Base-by-base conservation (phyloP, 2,329 filamentous ascomycete species). In the Fusarium sp. region DNA sequence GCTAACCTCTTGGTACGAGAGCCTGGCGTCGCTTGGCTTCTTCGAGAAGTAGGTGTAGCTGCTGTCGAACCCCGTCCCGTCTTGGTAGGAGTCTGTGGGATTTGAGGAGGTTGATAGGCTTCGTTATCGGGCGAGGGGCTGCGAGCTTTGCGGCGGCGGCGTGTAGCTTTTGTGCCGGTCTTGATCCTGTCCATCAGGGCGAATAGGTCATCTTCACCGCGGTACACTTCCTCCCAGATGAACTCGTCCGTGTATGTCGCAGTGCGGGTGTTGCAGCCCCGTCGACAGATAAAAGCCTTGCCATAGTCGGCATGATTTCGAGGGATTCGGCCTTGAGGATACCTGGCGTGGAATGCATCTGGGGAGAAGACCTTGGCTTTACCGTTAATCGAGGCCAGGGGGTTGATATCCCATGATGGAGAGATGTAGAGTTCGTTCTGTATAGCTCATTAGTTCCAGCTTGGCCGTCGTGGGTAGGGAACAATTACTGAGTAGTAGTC, bases 221-320 rank as follows among this genome's bases (percentile, higher is more conserved):
- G 81, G 69, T 92, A 96, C 2, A 96, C 78, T 39, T 97, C 87
- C 72, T 97, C 93, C 95, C 95, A 99, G 2, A 85, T 75, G 66
- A 99, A 97, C 69, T 97, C 93, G 12, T 95, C 88, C 0, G 94
- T 97, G 74, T 98, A 99, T 22, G 88, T 93, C 19, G 92, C 90
- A 24, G 93, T 96, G 56, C 93, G 83, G 11, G 91, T 91, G 73
- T 96, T 96, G 72, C 93, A 96, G 22, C 92, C 95, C 74, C 94
- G 84, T 47, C 93, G 88, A 72, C 95, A 98, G 44, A 98, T 79
- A 71, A 98, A 98, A 15, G 91, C 88, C 77, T 96, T 97, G 64
- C 91, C 92, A 73, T 86, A 88, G 68, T 93, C 90, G 48, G 85
- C 85, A 3, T 91, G 88, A 43, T 83, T 87, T 58, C 89, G 88